phyloP scores from a whole-genome alignment of 2,329 filamentous ascomycete species.

The Ophiostoma populinum region DNA sequence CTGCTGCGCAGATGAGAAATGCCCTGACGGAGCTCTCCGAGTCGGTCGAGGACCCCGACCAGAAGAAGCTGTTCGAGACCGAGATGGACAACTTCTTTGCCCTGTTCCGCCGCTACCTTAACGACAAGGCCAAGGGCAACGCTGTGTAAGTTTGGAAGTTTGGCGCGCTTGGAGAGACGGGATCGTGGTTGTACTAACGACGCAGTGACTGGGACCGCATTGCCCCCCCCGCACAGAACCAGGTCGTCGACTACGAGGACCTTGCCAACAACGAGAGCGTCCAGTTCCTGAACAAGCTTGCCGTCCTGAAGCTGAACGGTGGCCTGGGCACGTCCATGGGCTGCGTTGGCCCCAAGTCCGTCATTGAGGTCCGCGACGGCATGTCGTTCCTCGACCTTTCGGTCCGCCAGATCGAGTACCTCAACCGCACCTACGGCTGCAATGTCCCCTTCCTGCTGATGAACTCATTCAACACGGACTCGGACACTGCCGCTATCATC shows the following conservation, averaged over 20 bases:
- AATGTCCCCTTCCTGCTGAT: constrained; percentile 98
- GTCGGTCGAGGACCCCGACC: constrained; percentile 63
- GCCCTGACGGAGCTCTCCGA: constrained; percentile 83
- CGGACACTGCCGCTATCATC: constrained; percentile 96
- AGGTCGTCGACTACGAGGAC: constrained; percentile 89
- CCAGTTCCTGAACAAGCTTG: constrained; percentile 90
- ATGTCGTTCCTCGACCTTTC: constrained; percentile 99
- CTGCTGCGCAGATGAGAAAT: constrained; percentile 98
- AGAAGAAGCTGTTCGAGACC: constrained; percentile 92
- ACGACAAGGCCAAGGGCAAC: constrained; percentile 98
- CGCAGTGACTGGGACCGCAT: constrained; percentile 89
- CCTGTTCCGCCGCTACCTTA: constrained; percentile 93
- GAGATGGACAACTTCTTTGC: constrained; percentile 99
- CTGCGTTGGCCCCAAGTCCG: constrained; percentile 96
- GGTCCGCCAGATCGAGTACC: constrained; percentile 95
- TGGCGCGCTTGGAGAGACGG: too few relatives aligned
- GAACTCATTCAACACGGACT: constrained; percentile 99
- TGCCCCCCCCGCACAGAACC: constrained; percentile 75
- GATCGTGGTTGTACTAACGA: constrained; percentile 12
- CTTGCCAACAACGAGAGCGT: constrained; percentile 81
- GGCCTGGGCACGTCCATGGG: constrained; percentile 99
- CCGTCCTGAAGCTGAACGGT: constrained; percentile 97
- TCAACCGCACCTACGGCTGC: constrained; percentile 94
- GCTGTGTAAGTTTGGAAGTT: constrained; percentile 41
- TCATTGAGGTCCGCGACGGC: constrained; percentile 98